Conservation (phyloP, 345 rosid species). For the Zanthoxylum bungeanum region DNA sequence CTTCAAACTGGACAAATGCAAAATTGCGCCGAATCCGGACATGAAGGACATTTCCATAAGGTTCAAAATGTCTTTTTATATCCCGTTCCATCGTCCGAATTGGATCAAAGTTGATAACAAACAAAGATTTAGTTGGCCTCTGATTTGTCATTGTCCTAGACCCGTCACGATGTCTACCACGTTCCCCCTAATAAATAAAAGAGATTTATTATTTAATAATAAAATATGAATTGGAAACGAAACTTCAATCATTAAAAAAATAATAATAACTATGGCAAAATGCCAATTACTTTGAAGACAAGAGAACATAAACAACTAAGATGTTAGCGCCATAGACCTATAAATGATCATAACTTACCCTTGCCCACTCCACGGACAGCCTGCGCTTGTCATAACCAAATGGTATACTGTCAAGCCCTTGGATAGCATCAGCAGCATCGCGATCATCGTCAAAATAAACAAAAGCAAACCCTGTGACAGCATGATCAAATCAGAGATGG, state of each 20-base stretch:
- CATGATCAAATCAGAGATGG: conserved; percentile 12
- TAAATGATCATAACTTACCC: conserved; percentile 34
- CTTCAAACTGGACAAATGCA: conserved; percentile 80
- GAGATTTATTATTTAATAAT: not conserved
- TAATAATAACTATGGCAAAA: not conserved
- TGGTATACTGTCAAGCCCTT: conserved; percentile 55
- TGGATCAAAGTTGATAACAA: conserved; percentile 85
- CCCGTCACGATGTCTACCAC: conserved; percentile 67
- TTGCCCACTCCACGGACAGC: conserved; percentile 87
- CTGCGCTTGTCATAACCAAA: conserved; percentile 76
- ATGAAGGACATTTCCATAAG: conserved; percentile 67
- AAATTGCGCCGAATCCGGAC: conserved; percentile 74
- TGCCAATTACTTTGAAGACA: not conserved
- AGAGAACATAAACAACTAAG: not conserved
- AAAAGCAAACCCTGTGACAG: conserved; percentile 76
- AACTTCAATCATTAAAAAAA: not conserved
- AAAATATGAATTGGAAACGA: not conserved
- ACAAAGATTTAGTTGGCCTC: conserved; percentile 86
- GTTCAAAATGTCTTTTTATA: conserved; percentile 72
- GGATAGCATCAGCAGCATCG: conserved; percentile 85
- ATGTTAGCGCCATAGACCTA: not conserved
- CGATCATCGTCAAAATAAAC: conserved; percentile 86
- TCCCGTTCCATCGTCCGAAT: conserved; percentile 65
- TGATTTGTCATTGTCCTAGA: conserved; percentile 44
- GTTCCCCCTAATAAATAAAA: conserved; percentile 58